phyloP scores from a whole-genome alignment of 2,329 filamentous ascomycete species.

The Penicillium sp. region DNA sequence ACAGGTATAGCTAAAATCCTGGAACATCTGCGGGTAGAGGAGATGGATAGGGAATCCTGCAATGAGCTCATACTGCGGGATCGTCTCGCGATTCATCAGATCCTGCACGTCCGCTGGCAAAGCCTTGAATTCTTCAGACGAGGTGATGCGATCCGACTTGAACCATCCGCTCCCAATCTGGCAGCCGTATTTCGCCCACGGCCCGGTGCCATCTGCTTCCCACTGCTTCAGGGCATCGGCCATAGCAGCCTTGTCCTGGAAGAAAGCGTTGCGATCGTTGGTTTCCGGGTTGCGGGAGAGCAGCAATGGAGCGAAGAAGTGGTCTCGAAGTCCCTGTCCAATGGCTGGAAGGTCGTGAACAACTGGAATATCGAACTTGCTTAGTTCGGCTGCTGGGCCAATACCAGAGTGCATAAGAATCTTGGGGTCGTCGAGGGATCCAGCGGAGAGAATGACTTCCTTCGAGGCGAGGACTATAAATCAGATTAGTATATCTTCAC shows the following conservation, averaged over 20 bases:
- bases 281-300: constrained; percentile 47
- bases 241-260: constrained; percentile 47
- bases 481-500: background rate
- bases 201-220: constrained; percentile 47
- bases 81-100: constrained; percentile 53
- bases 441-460: background rate
- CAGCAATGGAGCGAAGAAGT: constrained; percentile 21
- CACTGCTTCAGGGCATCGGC: constrained; percentile 55
- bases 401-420: constrained; percentile 55
- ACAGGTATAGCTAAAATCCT: constrained; percentile 48
- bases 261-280: constrained; percentile 53
- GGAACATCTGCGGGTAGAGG: constrained; percentile 43
- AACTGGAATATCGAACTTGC: constrained; percentile 43
- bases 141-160: constrained; percentile 47
- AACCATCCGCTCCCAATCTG: constrained; percentile 43
- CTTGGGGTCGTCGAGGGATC: constrained; percentile 28
- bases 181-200: constrained; percentile 37
- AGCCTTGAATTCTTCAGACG: constrained; percentile 54
- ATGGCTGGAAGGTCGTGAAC: constrained; percentile 29
- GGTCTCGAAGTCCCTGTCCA: constrained; percentile 8
- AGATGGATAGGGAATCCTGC: constrained; percentile 53
- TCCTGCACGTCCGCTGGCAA: constrained; percentile 51
- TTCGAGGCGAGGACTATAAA: background rate
- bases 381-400: constrained; percentile 48
- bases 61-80: constrained; percentile 63